phyloP scores from a whole-genome alignment of 2,329 filamentous ascomycete genomes.

The Pestalotiopsis sp. region DNA sequence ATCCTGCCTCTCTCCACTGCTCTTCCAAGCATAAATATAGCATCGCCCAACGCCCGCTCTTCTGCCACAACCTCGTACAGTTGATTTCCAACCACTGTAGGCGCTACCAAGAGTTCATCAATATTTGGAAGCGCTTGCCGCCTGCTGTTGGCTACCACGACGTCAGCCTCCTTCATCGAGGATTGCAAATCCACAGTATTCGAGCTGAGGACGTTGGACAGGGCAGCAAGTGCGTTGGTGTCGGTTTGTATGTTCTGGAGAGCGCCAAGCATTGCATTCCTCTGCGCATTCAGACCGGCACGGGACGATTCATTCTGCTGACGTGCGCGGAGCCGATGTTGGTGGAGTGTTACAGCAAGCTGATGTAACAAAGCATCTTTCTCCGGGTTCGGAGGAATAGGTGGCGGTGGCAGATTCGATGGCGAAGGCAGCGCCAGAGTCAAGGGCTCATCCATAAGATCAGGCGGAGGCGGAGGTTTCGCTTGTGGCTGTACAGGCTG shows the following conservation, averaged over 20 bases:
- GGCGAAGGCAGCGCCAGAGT: slow-evolving; percentile 51
- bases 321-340: slow-evolving; percentile 69
- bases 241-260: slow-evolving; percentile 74
- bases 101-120: slow-evolving; percentile 90
- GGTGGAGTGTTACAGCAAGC: slow-evolving; percentile 70
- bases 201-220: slow-evolving; percentile 70
- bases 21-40: slow-evolving; percentile 78
- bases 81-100: slow-evolving; percentile 90
- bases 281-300: slow-evolving; percentile 76
- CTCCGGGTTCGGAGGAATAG: slow-evolving; percentile 93
- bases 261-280: slow-evolving; percentile 72
- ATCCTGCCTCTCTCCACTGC: slow-evolving; percentile 76
- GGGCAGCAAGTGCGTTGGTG: slow-evolving; percentile 68
- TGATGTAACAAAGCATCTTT: slow-evolving; percentile 85
- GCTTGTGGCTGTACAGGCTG: slow-evolving; percentile 35
- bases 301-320: slow-evolving; percentile 75
- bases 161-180: slow-evolving; percentile 77
- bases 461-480: slow-evolving; percentile 49
- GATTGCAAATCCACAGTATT: slow-evolving; percentile 81
- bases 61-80: slow-evolving; percentile 88
- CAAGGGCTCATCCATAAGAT: slow-evolving; percentile 61
- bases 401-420: slow-evolving; percentile 68
- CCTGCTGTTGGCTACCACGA: slow-evolving; percentile 73
- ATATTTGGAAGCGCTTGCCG: slow-evolving; percentile 73
- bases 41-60: slow-evolving; percentile 83